Base-by-base conservation (phyloP, 352 stramenopile species). In the Peronospora tabacina region DNA sequence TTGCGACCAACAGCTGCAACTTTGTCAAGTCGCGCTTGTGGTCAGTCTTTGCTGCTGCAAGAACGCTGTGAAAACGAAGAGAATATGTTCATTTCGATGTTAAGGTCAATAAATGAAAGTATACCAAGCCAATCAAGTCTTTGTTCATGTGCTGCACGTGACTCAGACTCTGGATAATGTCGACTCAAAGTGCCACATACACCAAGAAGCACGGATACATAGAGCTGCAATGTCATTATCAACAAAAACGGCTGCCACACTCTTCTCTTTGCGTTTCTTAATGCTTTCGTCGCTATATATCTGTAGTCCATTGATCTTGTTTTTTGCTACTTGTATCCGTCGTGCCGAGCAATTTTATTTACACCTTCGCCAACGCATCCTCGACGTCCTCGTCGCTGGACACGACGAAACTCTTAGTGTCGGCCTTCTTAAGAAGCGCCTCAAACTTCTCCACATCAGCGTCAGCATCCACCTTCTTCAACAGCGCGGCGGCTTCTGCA, bases 381-480 rank as follows among this genome's bases (percentile, higher is more conserved):
- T 75, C 66, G 17, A 84, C 68, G 42, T 87, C 76, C 9, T 72
- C 62, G 32, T 84, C 70, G 54, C 66, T 82, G 37, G 64, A 66
- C 37, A 87, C 76, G 15, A 82, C 63, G 34, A 85, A 87, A 57
- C 67, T 74, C 60, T 84, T 83, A 32, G 76, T 87, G 35, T 71
- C 56, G 13, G 72, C 58, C 55, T 81, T 69, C 49, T 72, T 76
- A 2, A 89, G 70, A 4, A 85, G 52, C 19, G 66, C 67, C 48
- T 79, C 75, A 35, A 89, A 80, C 60, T 85, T 85, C 45, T 82
- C 74, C 10, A 52, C 58, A 24, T 88, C 68, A 3, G 43, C 63
- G 11, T 67, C 59, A 5, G 74, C 68, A 40, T 85, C 66, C 32
- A 72, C 48, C 50, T 75, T 66, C 50, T 76, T 72, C 32, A 89